These are phyloP conservation scores for Trypanosoma theileri DNA, from an alignment of 208 protist genomes.

Conservation along the genomic window DNA sequence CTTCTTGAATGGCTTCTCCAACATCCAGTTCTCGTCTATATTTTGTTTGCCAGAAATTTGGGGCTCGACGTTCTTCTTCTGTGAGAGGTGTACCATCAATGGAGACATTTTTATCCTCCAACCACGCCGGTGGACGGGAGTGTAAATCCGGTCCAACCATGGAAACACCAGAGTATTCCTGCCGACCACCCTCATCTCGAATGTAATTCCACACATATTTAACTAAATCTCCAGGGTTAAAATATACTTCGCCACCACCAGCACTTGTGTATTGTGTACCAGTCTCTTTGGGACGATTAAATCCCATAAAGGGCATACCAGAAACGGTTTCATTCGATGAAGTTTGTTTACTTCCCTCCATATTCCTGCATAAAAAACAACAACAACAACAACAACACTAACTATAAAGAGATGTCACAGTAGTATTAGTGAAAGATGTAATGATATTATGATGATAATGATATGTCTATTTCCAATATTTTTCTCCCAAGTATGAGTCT, in stretches of 20 bases:
- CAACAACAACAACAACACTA: neutral
- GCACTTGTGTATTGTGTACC: slow-evolving; percentile 32
- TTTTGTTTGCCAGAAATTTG: slow-evolving; percentile 47
- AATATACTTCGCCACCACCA: slow-evolving; percentile 36
- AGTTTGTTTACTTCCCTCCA: slow-evolving; percentile 29
- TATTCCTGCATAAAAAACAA: neutral
- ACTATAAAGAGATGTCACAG: neutral
- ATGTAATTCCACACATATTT: slow-evolving; percentile 26
- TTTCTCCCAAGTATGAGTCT: too few species aligned
- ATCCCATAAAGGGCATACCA: neutral
- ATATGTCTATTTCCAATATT: too few species aligned
- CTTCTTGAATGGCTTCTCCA: slow-evolving; percentile 65
- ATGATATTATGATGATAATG: too few species aligned
- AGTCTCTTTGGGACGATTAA: slow-evolving; percentile 17
- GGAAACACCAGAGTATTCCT: slow-evolving; percentile 4
- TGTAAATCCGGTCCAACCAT: slow-evolving; percentile 49
- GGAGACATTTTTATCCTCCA: slow-evolving; percentile 76
- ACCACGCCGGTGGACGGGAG: slow-evolving; percentile 66
- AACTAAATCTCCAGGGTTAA: slow-evolving; percentile 26
- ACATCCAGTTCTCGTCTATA: slow-evolving; percentile 78
- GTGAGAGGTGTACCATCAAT: slow-evolving; percentile 74
- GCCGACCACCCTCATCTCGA: slow-evolving; percentile 29
- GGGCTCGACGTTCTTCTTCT: slow-evolving; percentile 34
- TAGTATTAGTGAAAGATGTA: too few species aligned
- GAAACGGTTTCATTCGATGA: slow-evolving; percentile 6